phyloP scores from a whole-genome alignment of 306 rosid genomes.

The Calophaca sinica region DNA sequence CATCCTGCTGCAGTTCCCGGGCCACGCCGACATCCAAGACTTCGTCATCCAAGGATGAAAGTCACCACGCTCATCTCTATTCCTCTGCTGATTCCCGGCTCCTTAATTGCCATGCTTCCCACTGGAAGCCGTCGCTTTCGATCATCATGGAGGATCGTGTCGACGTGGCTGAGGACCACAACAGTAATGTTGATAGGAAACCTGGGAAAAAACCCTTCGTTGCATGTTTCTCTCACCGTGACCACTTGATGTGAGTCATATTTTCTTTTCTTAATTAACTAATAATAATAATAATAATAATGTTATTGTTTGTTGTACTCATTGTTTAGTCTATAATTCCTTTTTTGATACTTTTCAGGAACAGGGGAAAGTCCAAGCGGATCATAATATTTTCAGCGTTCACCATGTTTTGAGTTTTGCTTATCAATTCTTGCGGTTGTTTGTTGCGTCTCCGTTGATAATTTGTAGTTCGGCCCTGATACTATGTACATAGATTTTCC shows the following conservation, averaged over 20 bases:
- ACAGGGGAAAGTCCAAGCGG: neutral
- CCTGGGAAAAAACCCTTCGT: neutral
- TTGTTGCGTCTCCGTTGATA: neutral
- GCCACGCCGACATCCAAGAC: neutral
- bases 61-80: neutral
- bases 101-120: neutral
- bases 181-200: neutral
- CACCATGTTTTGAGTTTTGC: slow-evolving; percentile 34
- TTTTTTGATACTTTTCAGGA: slow-evolving; percentile 7
- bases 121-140: slow-evolving; percentile 40
- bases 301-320: no score
- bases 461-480: no score
- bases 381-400: neutral
- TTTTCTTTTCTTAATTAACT: neutral
- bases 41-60: neutral
- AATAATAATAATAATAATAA: neutral
- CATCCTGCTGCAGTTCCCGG: neutral
- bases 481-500: no score
- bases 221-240: neutral
- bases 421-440: no score
- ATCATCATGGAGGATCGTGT: slow-evolving; percentile 36
- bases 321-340: neutral
- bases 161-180: slow-evolving; percentile 6
- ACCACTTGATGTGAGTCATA: neutral
- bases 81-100: neutral